Percentiles rank a stretch among this genome's conserved stretches.
These are phyloP conservation scores for Saccharomycopsis javanensis DNA, from an alignment of 805 yeast genomes.

Conservation along the genomic window DNA sequence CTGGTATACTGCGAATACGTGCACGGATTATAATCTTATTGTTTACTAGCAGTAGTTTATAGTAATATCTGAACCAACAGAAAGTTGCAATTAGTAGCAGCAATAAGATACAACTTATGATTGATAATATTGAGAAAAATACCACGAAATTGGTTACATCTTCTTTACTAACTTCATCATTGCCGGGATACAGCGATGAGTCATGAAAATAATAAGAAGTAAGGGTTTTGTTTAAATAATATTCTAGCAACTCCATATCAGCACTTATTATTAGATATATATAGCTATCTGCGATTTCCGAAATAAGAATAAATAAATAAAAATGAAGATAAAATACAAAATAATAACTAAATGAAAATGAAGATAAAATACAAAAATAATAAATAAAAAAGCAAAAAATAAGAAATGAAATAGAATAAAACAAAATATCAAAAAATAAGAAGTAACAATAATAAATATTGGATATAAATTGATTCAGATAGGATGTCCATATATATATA, in stretches of 20 bases:
- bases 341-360: too few relatives aligned
- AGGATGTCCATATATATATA: neutral
- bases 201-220: neutral
- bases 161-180: neutral
- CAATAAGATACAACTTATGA: neutral
- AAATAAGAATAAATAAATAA: too few relatives aligned
- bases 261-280: too few relatives aligned
- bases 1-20: neutral
- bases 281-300: too few relatives aligned
- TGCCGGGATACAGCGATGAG: neutral
- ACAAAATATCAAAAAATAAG: too few relatives aligned
- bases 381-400: too few relatives aligned
- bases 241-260: neutral
- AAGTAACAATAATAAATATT: too few relatives aligned
- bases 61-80: constrained; percentile 1
- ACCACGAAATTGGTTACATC: neutral
- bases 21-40: neutral
- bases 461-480: too few relatives aligned
- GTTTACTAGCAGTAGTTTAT: neutral
- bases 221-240: neutral
- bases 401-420: too few relatives aligned
- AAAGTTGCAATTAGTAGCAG: neutral
- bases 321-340: too few relatives aligned
- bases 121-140: neutral
- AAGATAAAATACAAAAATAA: too few relatives aligned